phyloP scores from a whole-genome alignment of 2,329 filamentous ascomycete species.

The Colletotrichum gloeosporioides region DNA sequence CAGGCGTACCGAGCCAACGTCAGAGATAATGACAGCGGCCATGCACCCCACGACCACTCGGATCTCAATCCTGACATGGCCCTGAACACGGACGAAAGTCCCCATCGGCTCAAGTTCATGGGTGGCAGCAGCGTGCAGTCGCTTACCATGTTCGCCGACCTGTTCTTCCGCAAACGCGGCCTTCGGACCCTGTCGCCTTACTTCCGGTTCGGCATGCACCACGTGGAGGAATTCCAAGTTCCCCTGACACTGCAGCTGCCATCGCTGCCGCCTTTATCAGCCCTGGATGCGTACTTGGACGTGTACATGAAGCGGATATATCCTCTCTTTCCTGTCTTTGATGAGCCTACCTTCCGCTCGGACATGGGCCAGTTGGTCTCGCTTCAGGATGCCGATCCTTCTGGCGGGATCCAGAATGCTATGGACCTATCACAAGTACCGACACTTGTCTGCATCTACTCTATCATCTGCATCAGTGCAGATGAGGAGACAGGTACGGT shows the following conservation, averaged over 20 bases:
- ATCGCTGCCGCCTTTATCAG: constrained; percentile 8
- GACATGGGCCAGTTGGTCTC: constrained; percentile 8
- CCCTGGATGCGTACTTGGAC: constrained; percentile 9
- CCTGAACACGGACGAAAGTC: constrained; percentile 27
- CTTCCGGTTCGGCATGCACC: constrained; percentile 27
- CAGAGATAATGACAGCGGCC: not conserved
- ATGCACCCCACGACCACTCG: not conserved
- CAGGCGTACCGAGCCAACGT: constrained; percentile 7
- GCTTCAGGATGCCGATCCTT: not conserved
- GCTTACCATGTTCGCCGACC: constrained; percentile 27
- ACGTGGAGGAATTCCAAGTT: constrained; percentile 26
- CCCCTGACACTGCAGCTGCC: constrained; percentile 19
- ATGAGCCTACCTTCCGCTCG: constrained; percentile 11
- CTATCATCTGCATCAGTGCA: constrained; percentile 23
- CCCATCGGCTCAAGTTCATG: constrained; percentile 25
- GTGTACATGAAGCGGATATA: constrained; percentile 25
- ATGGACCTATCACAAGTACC: constrained; percentile 1
- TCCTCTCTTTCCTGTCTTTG: constrained; percentile 26
- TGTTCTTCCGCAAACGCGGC: constrained; percentile 24
- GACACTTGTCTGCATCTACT: constrained; percentile 17
- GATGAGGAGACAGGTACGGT: constrained; percentile 20
- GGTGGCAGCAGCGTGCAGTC: constrained; percentile 28
- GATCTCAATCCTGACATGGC: constrained; percentile 25
- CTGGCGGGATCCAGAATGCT: not conserved
- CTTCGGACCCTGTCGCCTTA: constrained; percentile 22